Conservation (phyloP, 1,284 basidiomycete species). For the Microbotryum silenes-acaulis region DNA sequence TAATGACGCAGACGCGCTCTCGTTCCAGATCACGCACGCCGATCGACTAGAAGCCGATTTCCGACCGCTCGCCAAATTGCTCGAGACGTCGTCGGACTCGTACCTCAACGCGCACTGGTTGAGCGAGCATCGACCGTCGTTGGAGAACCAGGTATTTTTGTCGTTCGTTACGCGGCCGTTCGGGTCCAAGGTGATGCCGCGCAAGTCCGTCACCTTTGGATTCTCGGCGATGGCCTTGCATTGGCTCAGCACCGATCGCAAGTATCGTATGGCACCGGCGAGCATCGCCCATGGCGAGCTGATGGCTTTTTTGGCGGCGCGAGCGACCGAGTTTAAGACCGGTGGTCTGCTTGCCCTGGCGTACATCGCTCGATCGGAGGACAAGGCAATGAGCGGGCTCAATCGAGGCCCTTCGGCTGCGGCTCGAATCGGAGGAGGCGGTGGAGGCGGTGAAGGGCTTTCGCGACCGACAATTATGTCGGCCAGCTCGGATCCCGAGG, state of each 20-base stretch:
- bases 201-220: constrained; percentile 38
- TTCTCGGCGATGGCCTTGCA: constrained; percentile 43
- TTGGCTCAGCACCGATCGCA: constrained; percentile 39
- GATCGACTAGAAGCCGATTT: constrained; percentile 40
- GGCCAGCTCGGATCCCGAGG: not conserved
- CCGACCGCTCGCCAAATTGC: constrained; percentile 36
- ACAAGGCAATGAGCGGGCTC: constrained; percentile 10
- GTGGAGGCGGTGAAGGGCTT: too few species aligned
- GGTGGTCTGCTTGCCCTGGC: constrained; percentile 42
- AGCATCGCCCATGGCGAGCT: constrained; percentile 42
- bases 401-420: too few species aligned
- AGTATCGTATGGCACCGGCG: constrained; percentile 33
- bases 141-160: constrained; percentile 39
- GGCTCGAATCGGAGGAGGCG: too few species aligned
- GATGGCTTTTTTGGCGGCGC: constrained; percentile 39
- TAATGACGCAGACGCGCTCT: constrained; percentile 18
- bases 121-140: constrained; percentile 30
- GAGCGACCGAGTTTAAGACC: constrained; percentile 42
- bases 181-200: constrained; percentile 40
- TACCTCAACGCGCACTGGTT: constrained; percentile 39
- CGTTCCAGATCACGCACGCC: constrained; percentile 40
- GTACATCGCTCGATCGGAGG: constrained; percentile 40
- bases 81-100: constrained; percentile 35
- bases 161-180: constrained; percentile 39
- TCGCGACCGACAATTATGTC: not conserved